These are phyloP conservation scores for Fraxinus excelsior DNA, from an alignment of 257 asterid species.

Conservation along the genomic window DNA sequence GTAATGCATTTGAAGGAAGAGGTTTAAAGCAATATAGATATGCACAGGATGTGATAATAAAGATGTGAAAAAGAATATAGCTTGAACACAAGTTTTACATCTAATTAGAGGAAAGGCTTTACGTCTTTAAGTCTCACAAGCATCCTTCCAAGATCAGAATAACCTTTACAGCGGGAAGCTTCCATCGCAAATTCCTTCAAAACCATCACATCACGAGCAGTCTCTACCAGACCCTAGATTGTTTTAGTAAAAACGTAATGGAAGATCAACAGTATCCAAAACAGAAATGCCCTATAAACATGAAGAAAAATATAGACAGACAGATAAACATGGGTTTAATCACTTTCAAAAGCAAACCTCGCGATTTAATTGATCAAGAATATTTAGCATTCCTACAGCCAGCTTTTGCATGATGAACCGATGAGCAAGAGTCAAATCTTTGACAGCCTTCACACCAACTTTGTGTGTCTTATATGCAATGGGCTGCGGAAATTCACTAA, in stretches of 20 bases:
- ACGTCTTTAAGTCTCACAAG: constrained; percentile 85
- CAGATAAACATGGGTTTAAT: constrained; percentile 3
- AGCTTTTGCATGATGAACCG: constrained; percentile 91
- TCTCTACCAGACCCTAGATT: constrained; percentile 74
- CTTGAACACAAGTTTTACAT: constrained; percentile 9
- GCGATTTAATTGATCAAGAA: constrained; percentile 75
- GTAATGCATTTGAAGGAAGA: constrained; percentile 10
- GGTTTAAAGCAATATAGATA: constrained; percentile 3
- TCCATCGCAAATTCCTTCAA: constrained; percentile 90
- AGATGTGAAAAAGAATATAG: neutral
- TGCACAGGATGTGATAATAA: constrained; percentile 12
- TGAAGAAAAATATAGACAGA: neutral
- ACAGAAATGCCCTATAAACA: neutral
- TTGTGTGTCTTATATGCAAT: constrained; percentile 81
- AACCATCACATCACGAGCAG: constrained; percentile 70
- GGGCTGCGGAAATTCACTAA: constrained; percentile 76
- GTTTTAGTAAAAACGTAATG: constrained; percentile 18
- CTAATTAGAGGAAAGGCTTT: constrained; percentile 36
- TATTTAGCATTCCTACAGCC: constrained; percentile 79
- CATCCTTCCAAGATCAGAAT: constrained; percentile 87
- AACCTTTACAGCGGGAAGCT: constrained; percentile 83
- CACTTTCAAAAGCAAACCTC: constrained; percentile 67
- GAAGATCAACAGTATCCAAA: constrained; percentile 20
- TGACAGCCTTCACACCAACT: constrained; percentile 73
- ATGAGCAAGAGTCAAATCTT: constrained; percentile 81